Evolutionary conservation across 2,329 filamentous ascomycete genomes (phyloP), one percentile per base, ranked within the genome.

Genomic region (Cladosporium sp.): DNA sequence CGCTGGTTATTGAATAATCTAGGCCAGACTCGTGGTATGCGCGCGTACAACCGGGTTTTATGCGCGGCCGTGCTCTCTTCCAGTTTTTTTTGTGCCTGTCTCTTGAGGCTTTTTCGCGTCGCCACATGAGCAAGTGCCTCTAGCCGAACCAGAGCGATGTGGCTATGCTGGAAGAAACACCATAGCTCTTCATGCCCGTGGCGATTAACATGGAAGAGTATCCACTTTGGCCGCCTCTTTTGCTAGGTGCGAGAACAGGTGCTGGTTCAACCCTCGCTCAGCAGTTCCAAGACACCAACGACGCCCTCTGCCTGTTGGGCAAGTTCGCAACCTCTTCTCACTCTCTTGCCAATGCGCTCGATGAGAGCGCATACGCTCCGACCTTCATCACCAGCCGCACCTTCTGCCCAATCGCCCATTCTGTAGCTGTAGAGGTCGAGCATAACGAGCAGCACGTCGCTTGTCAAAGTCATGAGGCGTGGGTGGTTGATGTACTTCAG

Each of bases 341-440:
- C 94, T 47, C 89, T 84, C 59, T 83, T 83, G 71, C 87, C 84
- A 73, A 98, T 88, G 59, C 89, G 84, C 59, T 84, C 83, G 68
- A 92, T 88, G 65, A 98, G 85, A 76, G 91, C 88, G 7, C 86
- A 84, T 41, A 90, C 93, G 59, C 88, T 88, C 30, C 67, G 67
- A 18, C 68, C 71, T 59, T 74, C 68, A 24, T 72, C 70, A 44
- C 69, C 68, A n/a, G 72, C 71, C 18, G 73, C 73, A 34, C 71
- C 71, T 26, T 69, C 71, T 59, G 70, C 71, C 75, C 74, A 76
- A 28, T 73, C 73, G 2, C 87, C 91, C 28, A 93, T 84, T 71
- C 92, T 90, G 75, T 92, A 89, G 34, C 90, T 88, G 77, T 98
- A 99, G 44, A 98, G 82, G 74, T 99, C 94, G 24, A 98, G 82